Base-by-base conservation (phyloP, 805 yeast genomes). In the Metschnikowia matae region DNA sequence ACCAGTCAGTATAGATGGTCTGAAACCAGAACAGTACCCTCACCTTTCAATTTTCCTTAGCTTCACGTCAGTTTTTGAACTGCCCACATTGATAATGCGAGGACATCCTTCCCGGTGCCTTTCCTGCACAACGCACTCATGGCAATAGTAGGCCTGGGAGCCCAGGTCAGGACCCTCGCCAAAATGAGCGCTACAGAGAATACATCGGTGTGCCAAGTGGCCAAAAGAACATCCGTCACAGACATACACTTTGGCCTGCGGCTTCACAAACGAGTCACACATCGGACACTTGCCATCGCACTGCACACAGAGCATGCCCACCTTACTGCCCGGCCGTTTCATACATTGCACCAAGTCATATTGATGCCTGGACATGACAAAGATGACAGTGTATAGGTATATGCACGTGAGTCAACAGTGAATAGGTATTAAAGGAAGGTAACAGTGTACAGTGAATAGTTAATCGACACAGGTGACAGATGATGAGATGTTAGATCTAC, bases 31-130 rank as follows among this genome's bases (percentile, higher is more conserved):
- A 26, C 29, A 26, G 29, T 11, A 26, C 29, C 10, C 3, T 13
- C 26, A 35, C 33, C 40, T 21, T 17, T 44, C 46, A 8, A 26
- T 44, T 26, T 42, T 43, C 32, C 40, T 29, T 38, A 48, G 13
- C 26, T 80, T 80, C 66, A 75, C 71, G 57, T 87, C 96, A 4
- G 83, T 74, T 61, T 82, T 78, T 47, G 82, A 79, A n/a, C 89
- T 80, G 7, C 97, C 97, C 43, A 89, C 72, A 61, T 89, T 91
- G 15, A 85, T 65, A 48, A 91, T 81, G 58, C 84, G 79, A 1
- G 97, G 97, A 70, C 98, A 91, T 0, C 98, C 98, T 64, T 91
- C 97, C 40, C 96, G 72, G 62, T 87, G 89, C 60, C 82, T 83
- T 62, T 90, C 97, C 38, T 80, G 62, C 44, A 80, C 63, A 4